Base-by-base conservation (phyloP, 1,284 basidiomycete genomes). In the Pyrrhoderma noxium region DNA sequence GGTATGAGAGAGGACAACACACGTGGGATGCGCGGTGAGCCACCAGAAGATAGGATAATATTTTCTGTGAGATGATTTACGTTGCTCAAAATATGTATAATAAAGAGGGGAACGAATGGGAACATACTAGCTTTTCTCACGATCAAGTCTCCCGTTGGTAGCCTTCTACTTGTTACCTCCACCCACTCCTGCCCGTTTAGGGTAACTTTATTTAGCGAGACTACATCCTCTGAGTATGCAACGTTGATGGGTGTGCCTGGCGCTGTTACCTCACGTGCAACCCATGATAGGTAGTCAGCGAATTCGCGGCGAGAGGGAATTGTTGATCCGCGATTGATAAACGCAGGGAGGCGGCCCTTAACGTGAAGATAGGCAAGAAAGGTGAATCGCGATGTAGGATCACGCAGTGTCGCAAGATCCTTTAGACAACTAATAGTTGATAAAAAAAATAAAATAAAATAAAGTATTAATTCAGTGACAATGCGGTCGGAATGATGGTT, bases 241-340 rank as follows among this genome's bases (percentile, higher is more conserved):
- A 79, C 68, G 21, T 67, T 63, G 31, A 77, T 60, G 11, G 27
- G 27, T 31, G 27, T 5, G 8, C 75, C 77, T 18, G 67, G 65
- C 3, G 64, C 58, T 57, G 70, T 66, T 8, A 76, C 72, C 40
- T 71, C 69, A 8, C 61, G 61, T 1, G 79, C 75, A 8, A 73
- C 74, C 77, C 78, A 80, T 9, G 71, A 61, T 34, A 81, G 68
- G 61, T 81, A 81, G 59, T 80, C 77, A 4, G 75, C 69, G 55
- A 73, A 80, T 57, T 81, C 79, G 35, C 60, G 59, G 11, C 69
- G 63, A 2, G 67, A 63, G 1, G 69, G 68, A 2, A 63, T 66
- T 55, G 65, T 69, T 8, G 64, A 64, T 0, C 62, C 64, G 39
- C 65, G 62, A 48, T 69, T 70, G 54, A 69, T 66, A 60, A 69